phyloP scores from a whole-genome alignment of 1,284 basidiomycete species.

The Erythrobasidium hasegawianum region DNA sequence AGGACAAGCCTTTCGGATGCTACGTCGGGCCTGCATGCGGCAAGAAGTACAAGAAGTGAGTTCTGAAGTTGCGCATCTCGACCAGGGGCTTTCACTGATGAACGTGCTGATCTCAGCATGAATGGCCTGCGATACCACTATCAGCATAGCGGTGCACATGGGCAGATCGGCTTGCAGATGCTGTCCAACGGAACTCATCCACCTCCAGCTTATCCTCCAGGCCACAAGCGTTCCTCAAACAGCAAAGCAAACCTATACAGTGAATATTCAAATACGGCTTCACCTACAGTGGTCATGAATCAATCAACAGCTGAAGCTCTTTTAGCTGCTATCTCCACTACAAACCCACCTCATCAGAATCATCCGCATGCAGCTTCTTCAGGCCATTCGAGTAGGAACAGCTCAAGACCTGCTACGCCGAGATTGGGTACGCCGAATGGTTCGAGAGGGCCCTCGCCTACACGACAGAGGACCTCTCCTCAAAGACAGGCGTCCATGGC shows the following conservation, averaged over 20 bases:
- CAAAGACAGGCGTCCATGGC: constrained; percentile 2
- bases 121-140: constrained; percentile 93
- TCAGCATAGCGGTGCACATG: constrained; percentile 92
- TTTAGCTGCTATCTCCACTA: constrained; percentile 23
- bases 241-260: constrained; percentile 6
- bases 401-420: constrained; percentile 28
- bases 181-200: constrained; percentile 75
- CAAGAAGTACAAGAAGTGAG: constrained; percentile 83
- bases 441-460: not conserved
- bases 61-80: not conserved
- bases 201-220: constrained; percentile 44
- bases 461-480: not conserved
- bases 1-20: constrained; percentile 78
- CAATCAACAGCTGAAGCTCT: constrained; percentile 31
- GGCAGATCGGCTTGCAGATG: constrained; percentile 74
- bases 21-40: constrained; percentile 79
- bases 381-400: constrained; percentile 1
- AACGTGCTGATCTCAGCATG: constrained; percentile 55
- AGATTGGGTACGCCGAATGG: not conserved
- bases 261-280: constrained; percentile 24
- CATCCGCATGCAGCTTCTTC: constrained; percentile 1
- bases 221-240: constrained; percentile 34
- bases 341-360: constrained; percentile 1
- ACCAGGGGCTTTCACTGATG: not conserved
- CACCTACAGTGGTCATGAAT: constrained; percentile 34